phyloP scores from a whole-genome alignment of 495 filamentous ascomycete species.

The Tetracladium marchalianum region DNA sequence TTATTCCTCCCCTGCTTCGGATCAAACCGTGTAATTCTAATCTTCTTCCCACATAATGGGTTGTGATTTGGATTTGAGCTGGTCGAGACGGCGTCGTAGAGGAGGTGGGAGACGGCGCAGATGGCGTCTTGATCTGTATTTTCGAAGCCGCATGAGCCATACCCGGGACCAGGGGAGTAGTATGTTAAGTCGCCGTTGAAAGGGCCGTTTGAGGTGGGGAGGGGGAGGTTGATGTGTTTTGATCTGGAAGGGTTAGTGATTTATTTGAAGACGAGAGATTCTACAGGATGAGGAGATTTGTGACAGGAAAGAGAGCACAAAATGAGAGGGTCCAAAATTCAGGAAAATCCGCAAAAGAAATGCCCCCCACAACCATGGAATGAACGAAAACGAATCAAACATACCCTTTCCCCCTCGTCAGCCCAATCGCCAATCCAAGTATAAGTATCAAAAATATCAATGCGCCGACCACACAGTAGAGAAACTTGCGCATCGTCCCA shows the following conservation, averaged over 20 bases:
- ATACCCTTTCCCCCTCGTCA: background rate
- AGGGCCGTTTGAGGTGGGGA: conserved; percentile 37
- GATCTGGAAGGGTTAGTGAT: background rate
- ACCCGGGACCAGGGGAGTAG: conserved; percentile 52
- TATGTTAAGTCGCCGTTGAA: conserved; percentile 64
- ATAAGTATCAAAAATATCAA: conserved; percentile 23
- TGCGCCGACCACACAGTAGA: conserved; percentile 19
- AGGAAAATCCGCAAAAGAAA: too few species aligned
- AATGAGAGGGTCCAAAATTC: too few species aligned
- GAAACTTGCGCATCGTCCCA: conserved; percentile 28
- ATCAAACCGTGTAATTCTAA: conserved; percentile 57
- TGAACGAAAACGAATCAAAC: too few species aligned
- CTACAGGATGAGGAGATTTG: conserved; percentile 1
- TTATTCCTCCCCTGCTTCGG: conserved; percentile 54
- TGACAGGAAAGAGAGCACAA: background rate
- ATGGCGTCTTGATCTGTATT: conserved; percentile 42
- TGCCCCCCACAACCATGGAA: too few species aligned
- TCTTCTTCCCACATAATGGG: conserved; percentile 55
- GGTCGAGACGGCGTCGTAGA: conserved; percentile 50
- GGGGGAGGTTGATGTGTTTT: conserved; percentile 34
- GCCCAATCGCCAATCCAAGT: conserved; percentile 25
- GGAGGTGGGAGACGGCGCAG: conserved; percentile 53
- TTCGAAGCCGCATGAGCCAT: conserved; percentile 62
- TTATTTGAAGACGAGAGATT: too few species aligned
- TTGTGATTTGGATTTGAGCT: conserved; percentile 58